Conservation (phyloP, 352 stramenopile genomes). For the Globisporangium paroecandrum region DNA sequence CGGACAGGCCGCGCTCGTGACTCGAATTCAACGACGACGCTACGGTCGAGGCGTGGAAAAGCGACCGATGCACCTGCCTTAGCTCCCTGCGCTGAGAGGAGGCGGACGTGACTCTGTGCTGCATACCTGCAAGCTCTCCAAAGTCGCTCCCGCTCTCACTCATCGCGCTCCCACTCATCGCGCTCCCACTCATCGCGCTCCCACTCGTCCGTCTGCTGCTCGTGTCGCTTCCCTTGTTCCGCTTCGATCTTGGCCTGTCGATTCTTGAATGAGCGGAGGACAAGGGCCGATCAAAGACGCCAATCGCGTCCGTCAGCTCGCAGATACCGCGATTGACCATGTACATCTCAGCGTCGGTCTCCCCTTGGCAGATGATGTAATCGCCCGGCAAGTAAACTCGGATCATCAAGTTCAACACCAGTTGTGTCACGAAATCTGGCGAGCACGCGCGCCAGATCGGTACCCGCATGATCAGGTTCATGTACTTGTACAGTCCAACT, state of each 20-base stretch:
- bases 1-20: background rate
- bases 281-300: background rate
- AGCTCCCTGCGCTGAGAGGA: background rate
- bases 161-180: background rate
- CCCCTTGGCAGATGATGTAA: constrained; percentile 48
- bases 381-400: constrained; percentile 64
- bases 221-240: background rate
- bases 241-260: background rate
- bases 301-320: constrained; percentile 25
- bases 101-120: background rate
- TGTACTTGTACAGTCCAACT: constrained; percentile 72
- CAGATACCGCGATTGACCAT: constrained; percentile 63
- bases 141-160: background rate
- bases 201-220: constrained; percentile 8
- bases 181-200: background rate
- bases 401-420: constrained; percentile 45
- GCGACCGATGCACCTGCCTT: background rate
- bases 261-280: background rate
- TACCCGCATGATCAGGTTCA: constrained; percentile 53
- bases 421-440: constrained; percentile 50
- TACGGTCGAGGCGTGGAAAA: background rate
- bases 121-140: background rate
- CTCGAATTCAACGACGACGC: background rate
- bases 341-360: constrained; percentile 56
- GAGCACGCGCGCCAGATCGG: constrained; percentile 32